Evolutionary conservation across 805 yeast species (phyloP), one percentile per base, ranked within the genome.

Genomic region (Yamadazyma insecticola): DNA sequence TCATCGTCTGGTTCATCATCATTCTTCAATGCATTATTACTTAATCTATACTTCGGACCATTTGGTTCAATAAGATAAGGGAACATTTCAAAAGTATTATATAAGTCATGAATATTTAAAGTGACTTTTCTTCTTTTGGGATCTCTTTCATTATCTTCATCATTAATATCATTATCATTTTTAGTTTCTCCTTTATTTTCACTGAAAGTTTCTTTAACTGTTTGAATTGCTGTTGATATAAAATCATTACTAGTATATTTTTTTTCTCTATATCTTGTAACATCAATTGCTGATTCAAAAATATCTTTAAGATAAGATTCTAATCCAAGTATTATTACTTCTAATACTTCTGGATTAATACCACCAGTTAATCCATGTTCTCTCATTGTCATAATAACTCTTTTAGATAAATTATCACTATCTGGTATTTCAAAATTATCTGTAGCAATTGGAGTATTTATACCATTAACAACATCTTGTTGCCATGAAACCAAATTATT

Each of bases 311-410:
- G 57, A 57, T 88, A 90, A 20, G 73, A 67, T 49, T 90, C 97
- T 25, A 92, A 61, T 0, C 96, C 97, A n/a, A 83, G 55, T 14
- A 78, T 63, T 40, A 89, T 53, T 13, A 92, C 62, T 33, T 88
- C 95, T n/a, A 84, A 73, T 5, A 82, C 84, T 13, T 77, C 78
- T n/a, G 79, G 71, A 26, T 77, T 79, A n/a, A 90, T 67, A 11
- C 78, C 76, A 1, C 95, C 95, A 0, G 88, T 70, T 6, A 92
- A 61, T 0, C 98, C 98, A 51, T 87, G 78, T 48, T 92, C 97
- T 46, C 96, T 70, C 42, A 92, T 81, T 7, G 83, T 78, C 48
- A 95, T 92, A 13, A 79, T 58, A 69, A 92, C 78, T 31, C 88
- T 69, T 9, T 78, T 62, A 31, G 76, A 73, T 26, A 92, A 56